Evolutionary conservation across 2,329 filamentous ascomycete genomes (phyloP).

Genomic region (Harringtonia lauricola): DNA sequence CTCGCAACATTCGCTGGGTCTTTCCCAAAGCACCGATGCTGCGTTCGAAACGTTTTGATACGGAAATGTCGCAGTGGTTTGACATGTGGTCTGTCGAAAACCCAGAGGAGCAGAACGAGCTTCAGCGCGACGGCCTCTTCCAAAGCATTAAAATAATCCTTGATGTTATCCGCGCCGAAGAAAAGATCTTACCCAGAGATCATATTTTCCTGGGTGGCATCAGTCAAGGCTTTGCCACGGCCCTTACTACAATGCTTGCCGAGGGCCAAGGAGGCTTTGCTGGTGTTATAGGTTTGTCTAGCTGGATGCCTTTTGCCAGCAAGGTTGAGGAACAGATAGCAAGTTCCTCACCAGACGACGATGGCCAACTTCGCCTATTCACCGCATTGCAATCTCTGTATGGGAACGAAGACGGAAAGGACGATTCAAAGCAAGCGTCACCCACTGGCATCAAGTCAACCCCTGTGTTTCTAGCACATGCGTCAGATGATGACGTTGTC

Average conservation of each 20-base stretch:
- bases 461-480: not conserved
- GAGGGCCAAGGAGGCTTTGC: conserved; percentile 5
- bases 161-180: not conserved
- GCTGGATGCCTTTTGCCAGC: conserved; percentile 4
- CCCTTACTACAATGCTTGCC: not conserved
- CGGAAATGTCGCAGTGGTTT: conserved; percentile 1
- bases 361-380: not conserved
- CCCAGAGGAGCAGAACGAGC: not conserved
- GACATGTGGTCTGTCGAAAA: conserved; percentile 3
- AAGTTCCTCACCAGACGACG: not conserved
- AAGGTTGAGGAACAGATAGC: not conserved
- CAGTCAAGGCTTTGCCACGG: conserved; percentile 5
- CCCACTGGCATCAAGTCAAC: not conserved
- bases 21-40: not conserved
- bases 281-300: conserved; percentile 3
- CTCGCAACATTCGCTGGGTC: not conserved
- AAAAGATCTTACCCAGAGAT: not conserved
- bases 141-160: not conserved
- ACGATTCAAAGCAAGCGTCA: not conserved
- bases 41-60: not conserved
- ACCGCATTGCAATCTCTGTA: not conserved
- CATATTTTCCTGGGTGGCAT: conserved; percentile 1
- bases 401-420: not conserved
- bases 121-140: not conserved
- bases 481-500: not conserved